Base-by-base conservation (phyloP, 2,329 filamentous ascomycete genomes). In the Xylariaceae sp. region DNA sequence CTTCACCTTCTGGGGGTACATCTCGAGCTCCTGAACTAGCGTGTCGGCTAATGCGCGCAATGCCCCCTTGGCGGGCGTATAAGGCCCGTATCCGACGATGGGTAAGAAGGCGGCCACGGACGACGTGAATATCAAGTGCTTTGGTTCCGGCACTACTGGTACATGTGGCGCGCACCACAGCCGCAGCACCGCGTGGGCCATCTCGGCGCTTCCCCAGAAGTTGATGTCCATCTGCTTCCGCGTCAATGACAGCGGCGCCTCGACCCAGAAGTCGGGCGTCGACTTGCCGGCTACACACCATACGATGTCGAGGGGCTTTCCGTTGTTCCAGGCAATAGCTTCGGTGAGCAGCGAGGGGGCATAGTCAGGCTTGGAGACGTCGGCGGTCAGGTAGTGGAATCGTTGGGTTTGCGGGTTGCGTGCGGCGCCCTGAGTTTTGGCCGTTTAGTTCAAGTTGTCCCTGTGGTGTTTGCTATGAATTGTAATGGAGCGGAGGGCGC, bases 211-310 rank as follows among this genome's bases (percentile, higher is more conserved):
- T 45, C 91, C 90, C 82, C 88, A 96, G 78, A 91, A 98, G 76
- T 97, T 94, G 65, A 94, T 84, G 70, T 96, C 91, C 91, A 96
- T 96, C 73, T 96, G 91, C 63, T 82, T 79, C 37, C 88, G 84
- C 64, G 92, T 78, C 9, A 82, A 83, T 6, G 86, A 77, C 49
- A 91, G 78, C 7, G 89, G 82, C 34, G 86, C 86, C 60, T 96
- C 90, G 63, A 90, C 74, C 77, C 94, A 96, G 60, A 96, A 87
- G 31, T 85, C 82, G 0, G 93, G 93, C 14, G 79, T 81, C 5
- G 90, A 84, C 62, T 84, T 80, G 58, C 94, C 94, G 3, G 94
- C 94, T 47, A 92, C 84, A 71, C 91, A 93, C 92, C 95, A 98
- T 29, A 98, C 90, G 54, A 97, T 82, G 71, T 98, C 94, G 0